These are phyloP conservation scores for Aspergillus novofumigatus DNA, from an alignment of 2,329 filamentous ascomycete genomes.

Conservation along the genomic window DNA sequence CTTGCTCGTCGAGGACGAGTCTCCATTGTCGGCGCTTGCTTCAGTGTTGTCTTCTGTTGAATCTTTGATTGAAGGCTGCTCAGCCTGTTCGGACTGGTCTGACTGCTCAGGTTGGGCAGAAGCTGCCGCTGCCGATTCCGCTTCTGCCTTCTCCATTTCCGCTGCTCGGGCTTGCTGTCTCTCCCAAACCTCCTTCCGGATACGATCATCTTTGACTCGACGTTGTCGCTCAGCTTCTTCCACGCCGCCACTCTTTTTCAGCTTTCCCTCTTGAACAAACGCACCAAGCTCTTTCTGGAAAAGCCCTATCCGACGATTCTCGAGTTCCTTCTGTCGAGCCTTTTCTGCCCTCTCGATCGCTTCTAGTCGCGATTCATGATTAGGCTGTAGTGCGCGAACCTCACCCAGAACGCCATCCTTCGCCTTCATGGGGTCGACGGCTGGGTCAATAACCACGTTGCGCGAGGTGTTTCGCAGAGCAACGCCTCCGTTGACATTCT, in stretches of 20 bases:
- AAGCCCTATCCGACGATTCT: slow-evolving; percentile 66
- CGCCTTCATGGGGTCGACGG: slow-evolving; percentile 69
- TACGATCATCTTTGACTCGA: slow-evolving; percentile 79
- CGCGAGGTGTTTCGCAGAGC: slow-evolving; percentile 51
- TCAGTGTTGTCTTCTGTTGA: slow-evolving; percentile 6
- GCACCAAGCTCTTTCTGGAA: slow-evolving; percentile 79
- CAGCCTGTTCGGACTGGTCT: slow-evolving; percentile 7
- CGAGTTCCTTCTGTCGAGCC: slow-evolving; percentile 81
- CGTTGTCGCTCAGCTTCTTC: slow-evolving; percentile 88
- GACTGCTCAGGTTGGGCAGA: slow-evolving; percentile 16
- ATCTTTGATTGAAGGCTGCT: slow-evolving; percentile 7
- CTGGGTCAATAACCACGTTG: slow-evolving; percentile 46
- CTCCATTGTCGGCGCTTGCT: slow-evolving; percentile 3
- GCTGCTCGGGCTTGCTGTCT: slow-evolving; percentile 48
- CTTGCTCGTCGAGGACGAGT: background rate
- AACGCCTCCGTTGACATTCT: slow-evolving; percentile 49
- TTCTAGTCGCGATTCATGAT: slow-evolving; percentile 88
- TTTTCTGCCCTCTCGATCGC: slow-evolving; percentile 97
- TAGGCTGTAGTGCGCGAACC: slow-evolving; percentile 87
- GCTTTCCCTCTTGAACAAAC: slow-evolving; percentile 84
- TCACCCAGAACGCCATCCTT: slow-evolving; percentile 91
- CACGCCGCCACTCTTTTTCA: slow-evolving; percentile 94
- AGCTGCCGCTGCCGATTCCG: slow-evolving; percentile 25
- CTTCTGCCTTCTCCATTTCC: slow-evolving; percentile 42
- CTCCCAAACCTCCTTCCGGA: slow-evolving; percentile 69